Base-by-base conservation (phyloP, 192 early-diverging fungal species). In the Podila epigama region DNA sequence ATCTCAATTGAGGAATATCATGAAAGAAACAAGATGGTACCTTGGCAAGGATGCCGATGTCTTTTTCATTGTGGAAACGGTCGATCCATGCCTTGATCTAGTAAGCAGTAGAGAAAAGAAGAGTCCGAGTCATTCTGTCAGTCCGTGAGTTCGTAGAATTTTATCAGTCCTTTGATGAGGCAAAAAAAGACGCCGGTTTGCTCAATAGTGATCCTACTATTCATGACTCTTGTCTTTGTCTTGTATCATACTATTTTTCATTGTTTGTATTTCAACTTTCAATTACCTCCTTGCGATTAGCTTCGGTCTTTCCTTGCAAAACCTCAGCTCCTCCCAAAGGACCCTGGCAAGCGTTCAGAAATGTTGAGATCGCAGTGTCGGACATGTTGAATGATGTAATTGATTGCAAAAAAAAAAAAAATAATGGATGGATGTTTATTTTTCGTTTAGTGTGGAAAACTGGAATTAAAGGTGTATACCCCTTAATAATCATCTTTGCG, bases 1-100 rank as follows among this genome's bases (percentile, higher is more conserved):
- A n/a, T n/a, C n/a, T n/a, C n/a, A n/a, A n/a, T n/a, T n/a, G n/a
- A n/a, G n/a, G n/a, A n/a, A n/a, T n/a, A n/a, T n/a, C n/a, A n/a
- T n/a, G n/a, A n/a, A n/a, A n/a, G n/a, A n/a, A n/a, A n/a, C n/a
- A n/a, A n/a, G n/a, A n/a, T n/a, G n/a, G 3, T 48, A 77, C 73
- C 73, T 77, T 77, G 55, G 73, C 73, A 25, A 77, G 66, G n/a
- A 59, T 54, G 35, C 54, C 58, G 40, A 60, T 12, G 51, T 77
- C 73, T 29, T 68, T 77, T 50, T 77, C 73, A 22, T 48, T 18
- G 0, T 48, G 44, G 33, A 68, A 77, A 36, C 73, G 73, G 5
- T 40, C 66, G 51, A 77, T 77, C 73, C 73, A 77, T 9, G 63
- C 73, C 18, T 62, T 53, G 66, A 77, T 42, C 73, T 77, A 58